Evolutionary conservation across 345 rosid genomes (phyloP).

Genomic region (Pseudoturritis turrita): DNA sequence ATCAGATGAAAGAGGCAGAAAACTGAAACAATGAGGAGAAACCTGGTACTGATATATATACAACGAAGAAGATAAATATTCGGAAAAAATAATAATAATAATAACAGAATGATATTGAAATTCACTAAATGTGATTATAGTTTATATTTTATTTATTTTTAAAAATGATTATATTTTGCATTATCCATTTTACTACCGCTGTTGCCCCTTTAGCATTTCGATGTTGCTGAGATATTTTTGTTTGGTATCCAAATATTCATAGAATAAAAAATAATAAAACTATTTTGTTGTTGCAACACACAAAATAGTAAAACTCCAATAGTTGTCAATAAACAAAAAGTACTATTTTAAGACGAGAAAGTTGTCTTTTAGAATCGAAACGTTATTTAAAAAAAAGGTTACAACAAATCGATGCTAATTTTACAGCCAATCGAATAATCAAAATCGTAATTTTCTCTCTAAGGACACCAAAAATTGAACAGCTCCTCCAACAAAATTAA

Average conservation of each 20-base stretch:
- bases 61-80: neutral
- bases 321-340: neutral
- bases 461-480: neutral
- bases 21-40: conserved; percentile 1
- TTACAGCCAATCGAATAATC: neutral
- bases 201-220: neutral
- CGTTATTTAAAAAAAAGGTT: neutral
- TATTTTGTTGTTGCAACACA: neutral
- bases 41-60: conserved; percentile 12
- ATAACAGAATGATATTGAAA: neutral
- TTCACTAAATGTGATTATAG: neutral
- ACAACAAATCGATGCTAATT: neutral
- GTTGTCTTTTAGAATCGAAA: neutral
- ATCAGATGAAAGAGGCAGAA: conserved; percentile 1
- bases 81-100: neutral
- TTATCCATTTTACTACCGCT: conserved; percentile 12
- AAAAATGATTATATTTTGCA: neutral
- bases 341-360: neutral
- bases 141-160: neutral
- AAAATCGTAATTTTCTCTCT: neutral
- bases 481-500: neutral
- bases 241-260: neutral
- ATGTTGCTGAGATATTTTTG: conserved; percentile 1
- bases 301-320: no score
- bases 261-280: neutral